Evolutionary conservation across 129 eudicot genomes (phyloP).

Genomic region (Tanacetum coccineum): DNA sequence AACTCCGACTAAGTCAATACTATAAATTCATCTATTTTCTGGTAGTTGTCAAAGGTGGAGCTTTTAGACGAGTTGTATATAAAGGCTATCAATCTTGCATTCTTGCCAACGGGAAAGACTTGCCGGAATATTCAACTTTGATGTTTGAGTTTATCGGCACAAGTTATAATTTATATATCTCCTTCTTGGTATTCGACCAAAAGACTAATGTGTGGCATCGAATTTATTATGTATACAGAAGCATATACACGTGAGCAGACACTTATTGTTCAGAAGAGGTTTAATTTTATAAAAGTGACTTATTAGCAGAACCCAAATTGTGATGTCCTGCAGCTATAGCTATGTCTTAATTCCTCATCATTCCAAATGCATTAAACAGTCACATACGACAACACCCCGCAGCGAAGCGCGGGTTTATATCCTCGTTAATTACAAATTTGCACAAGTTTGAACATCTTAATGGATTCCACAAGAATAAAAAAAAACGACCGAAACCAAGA

Average conservation of each 20-base stretch:
- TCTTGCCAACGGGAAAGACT: constrained; percentile 83
- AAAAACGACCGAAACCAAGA: constrained; percentile 9
- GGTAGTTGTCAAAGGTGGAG: constrained; percentile 96
- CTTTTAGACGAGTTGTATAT: constrained; percentile 92
- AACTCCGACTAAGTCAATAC: background rate
- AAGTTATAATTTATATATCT: constrained; percentile 35
- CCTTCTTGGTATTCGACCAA: background rate
- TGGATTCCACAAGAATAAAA: background rate
- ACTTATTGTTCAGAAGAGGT: constrained; percentile 79
- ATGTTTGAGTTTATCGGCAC: constrained; percentile 96
- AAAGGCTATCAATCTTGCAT: constrained; percentile 76
- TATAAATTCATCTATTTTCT: constrained; percentile 8
- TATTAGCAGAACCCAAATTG: too few species aligned
- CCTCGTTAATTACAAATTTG: background rate
- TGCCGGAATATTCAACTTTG: constrained; percentile 87
- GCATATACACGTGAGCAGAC: constrained; percentile 95
- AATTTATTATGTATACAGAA: constrained; percentile 40
- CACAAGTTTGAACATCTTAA: too few species aligned
- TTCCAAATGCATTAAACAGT: too few species aligned
- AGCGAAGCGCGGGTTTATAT: too few species aligned
- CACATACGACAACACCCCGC: too few species aligned
- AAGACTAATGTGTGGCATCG: too few species aligned
- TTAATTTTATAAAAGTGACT: too few species aligned
- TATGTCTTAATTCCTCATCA: too few species aligned
- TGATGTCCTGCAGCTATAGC: too few species aligned